Evolutionary conservation across 495 filamentous ascomycete species (phyloP).

Genomic region (Aspergillus hancockii): DNA sequence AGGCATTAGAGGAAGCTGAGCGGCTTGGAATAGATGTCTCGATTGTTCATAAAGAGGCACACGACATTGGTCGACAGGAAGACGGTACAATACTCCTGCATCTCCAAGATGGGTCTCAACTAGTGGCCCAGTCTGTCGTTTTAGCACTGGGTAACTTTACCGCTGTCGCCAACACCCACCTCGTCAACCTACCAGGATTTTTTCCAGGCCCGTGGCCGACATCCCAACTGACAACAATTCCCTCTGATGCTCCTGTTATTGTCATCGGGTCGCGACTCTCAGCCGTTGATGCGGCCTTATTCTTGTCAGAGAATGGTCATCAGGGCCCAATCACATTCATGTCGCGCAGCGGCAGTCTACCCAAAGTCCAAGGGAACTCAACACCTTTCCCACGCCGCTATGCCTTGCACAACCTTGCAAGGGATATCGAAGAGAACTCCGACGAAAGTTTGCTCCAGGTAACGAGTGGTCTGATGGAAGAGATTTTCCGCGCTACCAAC

Average conservation of each 20-base stretch:
- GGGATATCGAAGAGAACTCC: not conserved
- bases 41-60: conserved; percentile 3
- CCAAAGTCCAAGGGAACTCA: conserved; percentile 6
- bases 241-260: conserved; percentile 2
- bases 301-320: not conserved
- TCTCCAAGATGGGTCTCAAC: not conserved
- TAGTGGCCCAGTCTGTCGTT: conserved; percentile 1
- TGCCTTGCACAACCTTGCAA: conserved; percentile 1
- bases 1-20: conserved; percentile 3
- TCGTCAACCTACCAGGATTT: conserved; percentile 1
- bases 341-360: conserved; percentile 9
- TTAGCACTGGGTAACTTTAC: conserved; percentile 9
- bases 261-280: conserved; percentile 7
- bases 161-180: conserved; percentile 1
- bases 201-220: conserved; percentile 7
- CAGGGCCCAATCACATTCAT: conserved; percentile 10
- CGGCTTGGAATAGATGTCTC: not conserved
- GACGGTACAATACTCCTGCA: not conserved
- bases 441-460: not conserved
- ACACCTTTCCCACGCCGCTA: conserved; percentile 5
- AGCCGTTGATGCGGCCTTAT: conserved; percentile 5
- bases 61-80: conserved; percentile 3
- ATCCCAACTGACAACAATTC: not conserved
- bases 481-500: not conserved
- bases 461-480: conserved; percentile 7